Base-by-base conservation (phyloP, 148 eudicot species). In the Rhododendron vialii region DNA sequence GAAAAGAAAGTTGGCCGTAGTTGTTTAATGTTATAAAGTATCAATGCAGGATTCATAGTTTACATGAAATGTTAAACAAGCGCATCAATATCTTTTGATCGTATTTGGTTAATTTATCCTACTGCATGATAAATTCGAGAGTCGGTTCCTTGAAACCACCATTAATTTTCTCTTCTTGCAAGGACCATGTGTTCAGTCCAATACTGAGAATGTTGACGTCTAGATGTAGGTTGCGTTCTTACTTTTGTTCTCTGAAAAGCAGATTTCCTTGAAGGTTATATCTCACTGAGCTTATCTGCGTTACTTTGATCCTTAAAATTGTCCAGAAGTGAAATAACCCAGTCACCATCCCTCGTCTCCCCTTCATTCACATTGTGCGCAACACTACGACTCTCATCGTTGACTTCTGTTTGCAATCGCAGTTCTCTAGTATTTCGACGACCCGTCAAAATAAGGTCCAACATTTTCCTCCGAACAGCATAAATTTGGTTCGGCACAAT, bases 391-490 rank as follows among this genome's bases (percentile, higher is more conserved):
- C 22, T 85, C 81, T 55, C 85, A 50, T 89, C 93, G 82, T 86
- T 81, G 12, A 20, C 82, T 83, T 77, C 87, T 47, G 77, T 83
- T 22, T 33, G 69, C 65, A 76, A 80, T 84, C 77, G 90, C 89
- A 94, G 82, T 41, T 88, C 91, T 69, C 86, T 89, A 74, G 95
- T 94, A 89, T 92, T 83, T 26, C 94, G 90, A 69, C 80, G 75
- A 57, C 90, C 93, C 84, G 91, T 88, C 86, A 92, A 79, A 83
- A 94, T 88, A 79, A 94, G 93, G 80, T 91, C 95, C 87, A 94
- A 53, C 95, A 95, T 93, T 85, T 95, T 93, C 88, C 92, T 94
- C 86, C 98, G 88, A 22, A 92, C 91, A 74, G 18, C 88, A 81
- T 91, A 83, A 82, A 95, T 82, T 57, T 77, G 89, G 75, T 92